Base-by-base conservation (phyloP, 148 eudicot genomes). In the Rhododendron henanense region DNA sequence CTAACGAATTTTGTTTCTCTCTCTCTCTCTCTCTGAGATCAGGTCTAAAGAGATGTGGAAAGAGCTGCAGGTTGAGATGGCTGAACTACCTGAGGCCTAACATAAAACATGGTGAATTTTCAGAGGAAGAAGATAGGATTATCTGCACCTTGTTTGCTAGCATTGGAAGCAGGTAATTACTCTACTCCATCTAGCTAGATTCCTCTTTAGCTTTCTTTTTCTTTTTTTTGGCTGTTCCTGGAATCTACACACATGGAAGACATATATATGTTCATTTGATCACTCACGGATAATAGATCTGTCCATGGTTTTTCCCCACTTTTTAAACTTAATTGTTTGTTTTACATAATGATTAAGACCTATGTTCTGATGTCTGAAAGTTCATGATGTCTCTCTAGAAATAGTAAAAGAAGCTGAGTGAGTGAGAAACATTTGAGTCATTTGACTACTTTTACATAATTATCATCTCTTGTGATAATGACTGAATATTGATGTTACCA, bases 41-140 rank as follows among this genome's bases (percentile, higher is more conserved):
- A 86, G 87, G 87, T 81, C 71, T 86, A 51, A 86, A 81, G 79
- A 86, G 87, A 81, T 86, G 87, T 81, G 87, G 87, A 61, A 86
- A 86, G 79, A 86, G 87, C 71, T 86, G 87, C 41, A 86, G 87
- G 61, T 74, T 86, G 84, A 86, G 87, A 81, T 86, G 87, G 87
- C 87, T 86, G 19, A 86, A 86, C 74, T 86, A 86, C 81, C 87
- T 86, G 10, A 81, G 87, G 80, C 87, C 87, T 21, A 86, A 86
- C 80, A 86, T 86, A 19, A 86, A 86, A 74, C 87, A 86, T 81
- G 87, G 87, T 50, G 87, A 86, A 45, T 86, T 86, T 86, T 81
- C 87, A 6, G 87, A 86, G 39, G 87, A 81, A 48, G 87, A 86
- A 86, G 87, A 86, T 53, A 86, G 81, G 73, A 86, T 86, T 25